Evolutionary conservation across 2,329 filamentous ascomycete genomes (phyloP).

Genomic region (Nemania bipapillata): DNA sequence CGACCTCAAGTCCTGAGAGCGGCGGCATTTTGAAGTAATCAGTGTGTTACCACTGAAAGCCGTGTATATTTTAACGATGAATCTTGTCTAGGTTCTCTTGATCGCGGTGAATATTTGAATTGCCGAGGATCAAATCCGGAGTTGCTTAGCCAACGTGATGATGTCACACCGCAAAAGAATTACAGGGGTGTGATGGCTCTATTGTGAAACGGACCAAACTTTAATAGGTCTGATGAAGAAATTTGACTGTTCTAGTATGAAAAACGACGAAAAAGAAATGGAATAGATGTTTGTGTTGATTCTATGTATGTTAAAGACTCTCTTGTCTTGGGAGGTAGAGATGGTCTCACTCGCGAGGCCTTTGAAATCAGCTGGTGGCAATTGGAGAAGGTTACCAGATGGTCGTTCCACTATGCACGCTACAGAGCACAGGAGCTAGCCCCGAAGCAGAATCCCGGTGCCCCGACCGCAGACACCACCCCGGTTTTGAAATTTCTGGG

Average conservation of each 20-base stretch:
- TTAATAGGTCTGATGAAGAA: not conserved
- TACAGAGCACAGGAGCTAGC: not conserved
- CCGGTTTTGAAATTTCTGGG: constrained; percentile 21
- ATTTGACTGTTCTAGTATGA: not conserved
- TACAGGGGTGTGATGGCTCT: not conserved
- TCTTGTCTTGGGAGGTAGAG: not conserved
- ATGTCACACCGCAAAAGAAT: constrained; percentile 28
- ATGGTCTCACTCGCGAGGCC: constrained; percentile 5
- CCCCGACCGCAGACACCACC: constrained; percentile 12
- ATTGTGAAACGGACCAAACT: not conserved
- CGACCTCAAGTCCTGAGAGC: constrained; percentile 64
- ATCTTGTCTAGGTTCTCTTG: not conserved
- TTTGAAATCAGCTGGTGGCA: constrained; percentile 29
- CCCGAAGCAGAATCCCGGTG: constrained; percentile 28
- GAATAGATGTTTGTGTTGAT: no score
- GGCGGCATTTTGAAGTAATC: constrained; percentile 50
- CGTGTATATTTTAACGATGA: not conserved
- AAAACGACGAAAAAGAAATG: not conserved
- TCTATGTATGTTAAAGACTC: no score
- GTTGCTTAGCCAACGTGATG: constrained; percentile 8
- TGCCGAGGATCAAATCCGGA: constrained; percentile 19
- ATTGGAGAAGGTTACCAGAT: constrained; percentile 31
- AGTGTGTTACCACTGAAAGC: not conserved
- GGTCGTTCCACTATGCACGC: constrained; percentile 10
- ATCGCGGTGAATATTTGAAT: not conserved